Base-by-base conservation (phyloP, 305 asterid genomes). In the Fraxinus sp. region DNA sequence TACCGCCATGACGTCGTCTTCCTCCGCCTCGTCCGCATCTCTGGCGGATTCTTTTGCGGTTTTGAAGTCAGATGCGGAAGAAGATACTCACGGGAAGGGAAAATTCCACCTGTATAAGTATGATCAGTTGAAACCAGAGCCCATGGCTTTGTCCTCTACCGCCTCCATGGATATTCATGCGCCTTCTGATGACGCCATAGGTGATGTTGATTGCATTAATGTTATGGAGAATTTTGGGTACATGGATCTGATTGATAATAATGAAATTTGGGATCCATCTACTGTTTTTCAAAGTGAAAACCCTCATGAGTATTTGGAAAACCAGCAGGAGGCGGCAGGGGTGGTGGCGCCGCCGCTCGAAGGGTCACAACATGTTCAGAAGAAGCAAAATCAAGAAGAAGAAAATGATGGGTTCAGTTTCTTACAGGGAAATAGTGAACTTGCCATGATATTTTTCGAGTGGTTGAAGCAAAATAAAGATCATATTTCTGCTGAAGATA, bases 391-490 rank as follows among this genome's bases (percentile, higher is more conserved):
- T 3, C 74, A 76, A 9, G 84, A 74, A 0, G 90, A 81, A 1
- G 74, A 37, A 0, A 22, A 73, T 0, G 90, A 79, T 18, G 89
- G 88, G 10, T 83, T 89, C 0, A 84, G 85, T 75, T 90, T 92
- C 62, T 83, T 95, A 0, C 87, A 89, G 4, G 94, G 93, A 8
- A 90, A 91, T 37, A 71, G 87, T 57, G 99, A 96, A 84, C 92
- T 96, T 1, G 91, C 93, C 0, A 82, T 46, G 46, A 93, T 96
- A 35, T 96, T 96, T 76, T 83, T 94, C 46, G 98, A 93, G 28
- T 96, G 99, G 99, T 79, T 97, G 76, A 97, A 93, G 90, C 95
- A 92, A 32, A 94, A 94, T 85, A 92, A 81, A 82, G 97, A 94
- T 24, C 72, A 84, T 87, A 92, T 97, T 3, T 92, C 97, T 0